Percentiles rank a stretch among this genome's conserved stretches.
Conservation (phyloP, 78 protist genomes). For the slime mould (Dictyostelium discoideum) region DNA sequence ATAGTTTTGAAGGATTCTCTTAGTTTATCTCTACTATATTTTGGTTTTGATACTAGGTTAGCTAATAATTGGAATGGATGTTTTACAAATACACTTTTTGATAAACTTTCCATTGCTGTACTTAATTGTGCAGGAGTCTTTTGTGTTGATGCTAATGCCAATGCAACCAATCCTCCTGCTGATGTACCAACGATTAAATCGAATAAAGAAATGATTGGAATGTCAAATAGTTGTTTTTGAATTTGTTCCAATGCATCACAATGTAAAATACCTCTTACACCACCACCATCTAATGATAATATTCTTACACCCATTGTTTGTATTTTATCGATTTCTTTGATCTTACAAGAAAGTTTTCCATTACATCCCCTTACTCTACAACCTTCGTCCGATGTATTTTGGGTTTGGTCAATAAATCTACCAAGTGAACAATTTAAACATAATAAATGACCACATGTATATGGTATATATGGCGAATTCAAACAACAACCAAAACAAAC, state of each 20-base stretch:
- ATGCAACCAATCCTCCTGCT: neutral
- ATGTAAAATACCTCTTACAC: slow-evolving; percentile 27
- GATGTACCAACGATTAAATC: slow-evolving; percentile 37
- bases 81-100: neutral
- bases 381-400: neutral
- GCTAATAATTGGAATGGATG: neutral
- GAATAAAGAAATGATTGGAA: neutral
- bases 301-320: slow-evolving; percentile 21
- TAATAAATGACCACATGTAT: neutral
- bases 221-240: neutral
- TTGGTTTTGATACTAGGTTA: neutral
- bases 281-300: slow-evolving; percentile 60
- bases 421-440: neutral
- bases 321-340: neutral
- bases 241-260: neutral
- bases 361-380: neutral
- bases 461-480: neutral
- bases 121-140: neutral
- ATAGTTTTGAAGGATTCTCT: neutral
- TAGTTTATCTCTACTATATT: neutral
- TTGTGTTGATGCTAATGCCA: neutral
- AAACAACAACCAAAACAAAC: neutral
- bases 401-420: no score
- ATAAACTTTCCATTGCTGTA: neutral
- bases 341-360: neutral